phyloP scores from a whole-genome alignment of 1,284 basidiomycete species.

The Cutaneotrichosporon dermatis region DNA sequence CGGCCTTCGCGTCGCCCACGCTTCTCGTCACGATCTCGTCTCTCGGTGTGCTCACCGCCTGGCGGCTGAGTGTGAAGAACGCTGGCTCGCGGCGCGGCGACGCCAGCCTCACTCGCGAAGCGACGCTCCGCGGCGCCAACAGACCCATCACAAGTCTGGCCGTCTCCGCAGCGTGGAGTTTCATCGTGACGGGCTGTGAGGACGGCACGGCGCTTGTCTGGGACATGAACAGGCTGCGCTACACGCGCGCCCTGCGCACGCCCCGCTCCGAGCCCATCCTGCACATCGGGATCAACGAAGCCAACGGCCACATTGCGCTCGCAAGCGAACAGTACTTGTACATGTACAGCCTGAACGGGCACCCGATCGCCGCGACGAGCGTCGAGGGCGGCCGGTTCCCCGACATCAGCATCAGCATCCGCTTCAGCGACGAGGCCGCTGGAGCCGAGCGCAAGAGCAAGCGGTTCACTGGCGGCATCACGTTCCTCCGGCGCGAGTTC shows the following conservation, averaged over 20 bases:
- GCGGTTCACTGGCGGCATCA: slow-evolving; percentile 41
- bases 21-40: slow-evolving; percentile 70
- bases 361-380: slow-evolving; percentile 39
- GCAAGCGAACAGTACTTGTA: slow-evolving; percentile 38
- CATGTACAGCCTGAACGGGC: slow-evolving; percentile 48
- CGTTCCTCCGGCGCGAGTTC: slow-evolving; percentile 45
- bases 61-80: slow-evolving; percentile 56
- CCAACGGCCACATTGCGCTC: slow-evolving; percentile 58
- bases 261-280: slow-evolving; percentile 57
- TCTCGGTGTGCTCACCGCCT: slow-evolving; percentile 71
- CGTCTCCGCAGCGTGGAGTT: slow-evolving; percentile 74
- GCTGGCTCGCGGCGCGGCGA: slow-evolving; percentile 33
- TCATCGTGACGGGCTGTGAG: slow-evolving; percentile 75
- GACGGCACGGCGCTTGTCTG: slow-evolving; percentile 83
- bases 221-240: slow-evolving; percentile 80
- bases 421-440: too few relatives aligned
- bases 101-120: slow-evolving; percentile 54
- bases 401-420: slow-evolving; percentile 13
- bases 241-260: slow-evolving; percentile 71
- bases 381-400: slow-evolving; percentile 21
- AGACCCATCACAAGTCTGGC: slow-evolving; percentile 64
- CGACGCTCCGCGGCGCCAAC: slow-evolving; percentile 73
- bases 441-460: background rate
- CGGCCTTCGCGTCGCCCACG: slow-evolving; percentile 66
- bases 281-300: slow-evolving; percentile 74